Conservation (phyloP, 495 filamentous ascomycete species). For the Cercophora newfieldiana region DNA sequence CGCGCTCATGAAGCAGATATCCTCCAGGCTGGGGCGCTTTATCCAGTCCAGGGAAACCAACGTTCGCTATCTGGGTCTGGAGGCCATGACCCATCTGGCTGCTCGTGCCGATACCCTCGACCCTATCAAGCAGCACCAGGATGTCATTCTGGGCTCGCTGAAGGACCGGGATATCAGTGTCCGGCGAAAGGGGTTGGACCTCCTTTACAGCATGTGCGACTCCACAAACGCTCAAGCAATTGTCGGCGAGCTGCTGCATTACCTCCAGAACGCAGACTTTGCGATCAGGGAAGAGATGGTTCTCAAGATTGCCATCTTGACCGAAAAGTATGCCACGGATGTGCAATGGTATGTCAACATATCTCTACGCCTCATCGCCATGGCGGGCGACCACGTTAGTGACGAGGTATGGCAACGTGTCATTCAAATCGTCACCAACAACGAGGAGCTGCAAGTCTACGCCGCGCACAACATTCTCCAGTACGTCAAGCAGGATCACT, state of each 20-base stretch:
- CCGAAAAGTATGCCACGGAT: conserved; percentile 97
- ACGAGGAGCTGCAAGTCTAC: conserved; percentile 96
- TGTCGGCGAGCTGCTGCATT: conserved; percentile 89
- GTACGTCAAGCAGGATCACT: conserved; percentile 86
- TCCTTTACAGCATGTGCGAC: conserved; percentile 99
- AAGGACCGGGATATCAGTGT: conserved; percentile 98
- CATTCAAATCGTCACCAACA: conserved; percentile 99
- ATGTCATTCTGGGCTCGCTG: conserved; percentile 89
- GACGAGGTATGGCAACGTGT: conserved; percentile 99
- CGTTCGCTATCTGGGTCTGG: conserved; percentile 92
- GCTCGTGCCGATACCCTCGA: conserved; percentile 92
- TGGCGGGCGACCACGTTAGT: conserved; percentile 97
- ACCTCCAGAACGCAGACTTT: conserved; percentile 95
- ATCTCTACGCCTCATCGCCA: conserved; percentile 87
- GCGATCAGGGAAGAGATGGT: conserved; percentile 99
- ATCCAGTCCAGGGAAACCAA: conserved; percentile 97
- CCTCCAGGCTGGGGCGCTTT: conserved; percentile 89
- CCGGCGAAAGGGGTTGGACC: conserved; percentile 88
- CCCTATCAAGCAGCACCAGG: conserved; percentile 97
- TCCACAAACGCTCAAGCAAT: conserved; percentile 86
- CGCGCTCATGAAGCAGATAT: conserved; percentile 94
- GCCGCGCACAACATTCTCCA: conserved; percentile 88
- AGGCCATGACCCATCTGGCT: conserved; percentile 98
- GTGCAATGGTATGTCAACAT: conserved; percentile 99
- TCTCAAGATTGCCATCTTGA: conserved; percentile 95